Percentiles rank a stretch among this genome's conserved stretches.
phyloP scores from a whole-genome alignment of 2,329 filamentous ascomycete genomes.

The Aspergillus oerlinghausenensis region DNA sequence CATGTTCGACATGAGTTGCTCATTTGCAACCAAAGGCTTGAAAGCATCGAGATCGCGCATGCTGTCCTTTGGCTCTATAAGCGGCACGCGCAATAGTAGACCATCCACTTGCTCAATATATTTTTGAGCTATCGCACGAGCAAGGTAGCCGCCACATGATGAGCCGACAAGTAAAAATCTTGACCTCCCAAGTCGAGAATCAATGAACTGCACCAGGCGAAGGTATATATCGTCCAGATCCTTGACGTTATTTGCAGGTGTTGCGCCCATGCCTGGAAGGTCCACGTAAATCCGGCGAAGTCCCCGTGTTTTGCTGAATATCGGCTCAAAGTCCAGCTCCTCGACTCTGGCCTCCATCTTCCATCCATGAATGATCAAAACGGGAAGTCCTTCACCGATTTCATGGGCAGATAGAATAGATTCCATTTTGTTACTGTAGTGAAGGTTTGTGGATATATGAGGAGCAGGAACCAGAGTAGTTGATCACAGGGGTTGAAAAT shows the following conservation, averaged over 20 bases:
- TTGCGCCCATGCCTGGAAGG: slow-evolving; percentile 26
- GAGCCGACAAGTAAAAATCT: slow-evolving; percentile 23
- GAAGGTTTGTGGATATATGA: neutral
- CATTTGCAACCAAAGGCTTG: slow-evolving; percentile 18
- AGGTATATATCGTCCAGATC: slow-evolving; percentile 23
- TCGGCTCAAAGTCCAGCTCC: slow-evolving; percentile 25
- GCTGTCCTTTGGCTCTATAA: slow-evolving; percentile 21
- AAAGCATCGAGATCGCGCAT: slow-evolving; percentile 24
- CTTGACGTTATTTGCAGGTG: slow-evolving; percentile 21
- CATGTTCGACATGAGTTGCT: slow-evolving; percentile 20
- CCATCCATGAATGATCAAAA: slow-evolving; percentile 29
- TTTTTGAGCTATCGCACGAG: slow-evolving; percentile 23
- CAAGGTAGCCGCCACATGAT: slow-evolving; percentile 27
- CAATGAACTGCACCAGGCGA: slow-evolving; percentile 24
- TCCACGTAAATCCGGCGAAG: slow-evolving; percentile 26
- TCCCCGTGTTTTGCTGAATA: slow-evolving; percentile 17
- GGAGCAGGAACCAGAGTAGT: neutral
- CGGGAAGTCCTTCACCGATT: slow-evolving; percentile 21
- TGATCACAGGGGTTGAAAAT: neutral
- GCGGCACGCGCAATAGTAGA: slow-evolving; percentile 23
- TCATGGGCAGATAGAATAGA: slow-evolving; percentile 19
- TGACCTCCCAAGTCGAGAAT: slow-evolving; percentile 19
- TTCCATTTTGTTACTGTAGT: slow-evolving; percentile 9
- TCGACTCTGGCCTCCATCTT: slow-evolving; percentile 18
- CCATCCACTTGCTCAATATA: slow-evolving; percentile 22